Percentiles rank a stretch among this genome's conserved stretches.
phyloP scores from a whole-genome alignment of 768 basidiomycete species.

The Tephrocybe sp. region DNA sequence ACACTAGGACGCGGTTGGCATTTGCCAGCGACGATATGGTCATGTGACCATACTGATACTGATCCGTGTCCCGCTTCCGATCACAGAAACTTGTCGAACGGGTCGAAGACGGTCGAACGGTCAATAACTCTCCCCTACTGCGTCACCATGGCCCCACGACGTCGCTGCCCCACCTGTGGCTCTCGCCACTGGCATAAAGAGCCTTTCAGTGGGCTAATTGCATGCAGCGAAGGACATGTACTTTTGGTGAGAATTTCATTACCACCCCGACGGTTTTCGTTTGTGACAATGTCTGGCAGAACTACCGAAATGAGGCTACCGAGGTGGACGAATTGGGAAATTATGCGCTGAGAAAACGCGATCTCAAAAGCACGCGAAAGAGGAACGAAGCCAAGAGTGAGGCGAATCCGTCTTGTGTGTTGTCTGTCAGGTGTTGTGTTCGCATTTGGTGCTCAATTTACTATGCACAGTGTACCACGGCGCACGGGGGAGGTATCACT shows the following conservation, averaged over 20 bases:
- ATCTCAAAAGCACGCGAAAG: conserved; percentile 56
- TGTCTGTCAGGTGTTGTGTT: conserved; percentile 1
- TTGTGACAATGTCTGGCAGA: conserved; percentile 39
- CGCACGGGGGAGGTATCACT: conserved; percentile 71
- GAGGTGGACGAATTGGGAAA: conserved; percentile 66
- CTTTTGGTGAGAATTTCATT: conserved; percentile 59
- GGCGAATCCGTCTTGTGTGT: conserved; percentile 60
- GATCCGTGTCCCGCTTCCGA: conserved; percentile 9
- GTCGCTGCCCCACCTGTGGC: conserved; percentile 75
- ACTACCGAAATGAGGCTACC: conserved; percentile 78
- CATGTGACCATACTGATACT: conserved; percentile 4
- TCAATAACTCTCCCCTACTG: background rate
- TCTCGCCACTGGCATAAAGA: conserved; percentile 90
- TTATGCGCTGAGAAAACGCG: conserved; percentile 65
- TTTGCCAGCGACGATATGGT: conserved; percentile 9
- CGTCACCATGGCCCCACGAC: conserved; percentile 66
- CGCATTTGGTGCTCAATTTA: background rate
- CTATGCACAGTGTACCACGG: conserved; percentile 78
- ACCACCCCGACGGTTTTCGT: background rate
- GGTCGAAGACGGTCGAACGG: too few relatives aligned
- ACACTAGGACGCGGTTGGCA: background rate
- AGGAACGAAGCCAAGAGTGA: conserved; percentile 49
- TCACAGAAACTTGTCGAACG: conserved; percentile 4
- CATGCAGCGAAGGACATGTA: conserved; percentile 91
- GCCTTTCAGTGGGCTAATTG: conserved; percentile 73